These are phyloP conservation scores for Dothistroma pini DNA, from an alignment of 2,329 filamentous ascomycete species.

Conservation along the genomic window DNA sequence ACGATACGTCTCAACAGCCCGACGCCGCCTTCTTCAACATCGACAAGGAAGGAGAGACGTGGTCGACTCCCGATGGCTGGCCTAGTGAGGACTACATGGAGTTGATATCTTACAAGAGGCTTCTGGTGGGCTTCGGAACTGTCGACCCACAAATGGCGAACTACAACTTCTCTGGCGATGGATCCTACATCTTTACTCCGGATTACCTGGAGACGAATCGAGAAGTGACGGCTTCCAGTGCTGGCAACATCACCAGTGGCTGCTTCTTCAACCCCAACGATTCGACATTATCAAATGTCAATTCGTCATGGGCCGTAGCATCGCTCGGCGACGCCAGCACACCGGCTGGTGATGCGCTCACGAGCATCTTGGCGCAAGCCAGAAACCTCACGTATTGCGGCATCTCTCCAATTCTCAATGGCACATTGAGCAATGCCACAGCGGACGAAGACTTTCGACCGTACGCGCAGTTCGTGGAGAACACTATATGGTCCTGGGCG, in stretches of 20 bases:
- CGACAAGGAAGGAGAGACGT: constrained; percentile 33
- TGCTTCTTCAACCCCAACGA: constrained; percentile 52
- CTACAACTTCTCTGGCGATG: constrained; percentile 55
- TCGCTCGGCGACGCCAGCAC: constrained; percentile 19
- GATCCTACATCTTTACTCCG: constrained; percentile 49
- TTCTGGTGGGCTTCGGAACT: constrained; percentile 54
- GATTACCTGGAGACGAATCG: constrained; percentile 42
- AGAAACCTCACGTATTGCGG: constrained; percentile 54
- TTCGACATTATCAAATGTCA: constrained; percentile 41
- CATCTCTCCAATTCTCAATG: constrained; percentile 57
- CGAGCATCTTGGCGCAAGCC: constrained; percentile 31
- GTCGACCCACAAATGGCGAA: constrained; percentile 55
- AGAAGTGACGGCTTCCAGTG: constrained; percentile 34
- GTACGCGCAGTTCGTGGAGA: constrained; percentile 51
- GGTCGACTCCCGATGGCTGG: constrained; percentile 58
- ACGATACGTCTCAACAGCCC: constrained; percentile 43
- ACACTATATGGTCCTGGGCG: constrained; percentile 60
- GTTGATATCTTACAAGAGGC: constrained; percentile 45
- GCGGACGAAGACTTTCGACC: constrained; percentile 46
- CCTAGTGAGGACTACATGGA: constrained; percentile 59
- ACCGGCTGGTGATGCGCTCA: constrained; percentile 12
- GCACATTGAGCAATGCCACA: constrained; percentile 50
- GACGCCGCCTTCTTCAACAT: constrained; percentile 52
- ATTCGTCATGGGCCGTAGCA: constrained; percentile 53
- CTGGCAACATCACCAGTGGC: constrained; percentile 46